phyloP scores from a whole-genome alignment of 1,139 yeast genomes.

The Pichia sp. region DNA sequence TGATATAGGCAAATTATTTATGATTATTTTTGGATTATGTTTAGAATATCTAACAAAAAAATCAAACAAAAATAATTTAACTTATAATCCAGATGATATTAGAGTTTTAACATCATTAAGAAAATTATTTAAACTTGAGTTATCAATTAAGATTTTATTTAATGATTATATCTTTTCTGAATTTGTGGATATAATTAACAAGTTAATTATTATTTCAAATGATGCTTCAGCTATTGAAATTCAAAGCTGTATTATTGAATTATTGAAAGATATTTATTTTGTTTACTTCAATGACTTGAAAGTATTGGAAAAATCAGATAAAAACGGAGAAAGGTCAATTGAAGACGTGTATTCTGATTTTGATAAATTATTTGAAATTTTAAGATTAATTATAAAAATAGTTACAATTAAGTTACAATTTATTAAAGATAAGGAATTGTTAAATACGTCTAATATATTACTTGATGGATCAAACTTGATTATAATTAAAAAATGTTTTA shows the following conservation, averaged over 20 bases:
- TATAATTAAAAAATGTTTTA: conserved; percentile 48
- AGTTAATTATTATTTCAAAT: conserved; percentile 59
- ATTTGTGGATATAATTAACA: conserved; percentile 66
- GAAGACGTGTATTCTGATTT: conserved; percentile 48
- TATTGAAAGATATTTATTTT: conserved; percentile 40
- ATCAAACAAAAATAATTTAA: conserved; percentile 1
- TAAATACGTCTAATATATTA: conserved; percentile 22
- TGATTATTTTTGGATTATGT: conserved; percentile 78
- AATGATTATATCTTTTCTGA: conserved; percentile 70
- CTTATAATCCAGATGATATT: conserved; percentile 18
- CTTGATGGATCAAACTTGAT: conserved; percentile 32
- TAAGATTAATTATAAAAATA: conserved; percentile 66
- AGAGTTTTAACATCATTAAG: conserved; percentile 40
- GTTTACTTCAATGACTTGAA: conserved; percentile 32
- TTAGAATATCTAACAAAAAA: conserved; percentile 46
- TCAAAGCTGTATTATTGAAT: conserved; percentile 46
- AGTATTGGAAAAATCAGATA: conserved; percentile 18
- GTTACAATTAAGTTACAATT: conserved; percentile 57
- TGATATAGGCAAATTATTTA: conserved; percentile 70
- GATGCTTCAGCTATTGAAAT: conserved; percentile 32
- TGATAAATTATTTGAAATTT: conserved; percentile 74
- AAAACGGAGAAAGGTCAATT: neutral
- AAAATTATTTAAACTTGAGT: conserved; percentile 50
- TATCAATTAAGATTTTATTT: conserved; percentile 56
- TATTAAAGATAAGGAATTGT: conserved; percentile 39